Percentiles rank a stretch among this genome's conserved stretches.
Evolutionary conservation across 805 yeast genomes (phyloP).

Genomic region (Teunomyces funiuensis): DNA sequence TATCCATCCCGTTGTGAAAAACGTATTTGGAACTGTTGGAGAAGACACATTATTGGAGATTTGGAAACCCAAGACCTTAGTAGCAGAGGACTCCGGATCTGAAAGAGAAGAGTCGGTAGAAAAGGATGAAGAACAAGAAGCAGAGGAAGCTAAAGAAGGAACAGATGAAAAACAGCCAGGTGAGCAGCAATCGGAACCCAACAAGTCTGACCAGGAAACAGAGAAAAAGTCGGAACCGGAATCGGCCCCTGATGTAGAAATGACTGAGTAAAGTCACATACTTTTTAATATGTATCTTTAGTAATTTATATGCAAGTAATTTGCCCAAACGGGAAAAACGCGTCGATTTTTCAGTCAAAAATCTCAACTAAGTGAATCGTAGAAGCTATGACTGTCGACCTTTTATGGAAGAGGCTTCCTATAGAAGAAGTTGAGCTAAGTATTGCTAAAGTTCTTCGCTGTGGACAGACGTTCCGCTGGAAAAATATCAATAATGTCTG

Average conservation of each 20-base stretch:
- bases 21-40: conserved; percentile 65
- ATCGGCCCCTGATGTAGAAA: neutral
- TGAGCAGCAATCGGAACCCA: neutral
- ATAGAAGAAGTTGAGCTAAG: conserved; percentile 44
- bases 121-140: conserved; percentile 5
- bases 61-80: conserved; percentile 64
- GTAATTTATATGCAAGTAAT: conserved; percentile 2
- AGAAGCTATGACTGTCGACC: neutral
- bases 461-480: conserved; percentile 90
- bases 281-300: conserved; percentile 1
- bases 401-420: conserved; percentile 12
- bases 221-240: neutral
- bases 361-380: neutral
- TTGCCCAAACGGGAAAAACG: conserved; percentile 1
- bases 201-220: neutral
- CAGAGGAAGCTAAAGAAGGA: neutral
- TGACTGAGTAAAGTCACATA: conserved; percentile 1
- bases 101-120: conserved; percentile 26
- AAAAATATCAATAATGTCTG: conserved; percentile 60
- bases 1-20: conserved; percentile 61
- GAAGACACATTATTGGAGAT: conserved; percentile 76
- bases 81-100: conserved; percentile 33
- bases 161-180: neutral
- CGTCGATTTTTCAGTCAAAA: neutral
- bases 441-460: conserved; percentile 65